Evolutionary conservation across 2,329 filamentous ascomycete species (phyloP).

Genomic region (Ambrosiella beaveri): DNA sequence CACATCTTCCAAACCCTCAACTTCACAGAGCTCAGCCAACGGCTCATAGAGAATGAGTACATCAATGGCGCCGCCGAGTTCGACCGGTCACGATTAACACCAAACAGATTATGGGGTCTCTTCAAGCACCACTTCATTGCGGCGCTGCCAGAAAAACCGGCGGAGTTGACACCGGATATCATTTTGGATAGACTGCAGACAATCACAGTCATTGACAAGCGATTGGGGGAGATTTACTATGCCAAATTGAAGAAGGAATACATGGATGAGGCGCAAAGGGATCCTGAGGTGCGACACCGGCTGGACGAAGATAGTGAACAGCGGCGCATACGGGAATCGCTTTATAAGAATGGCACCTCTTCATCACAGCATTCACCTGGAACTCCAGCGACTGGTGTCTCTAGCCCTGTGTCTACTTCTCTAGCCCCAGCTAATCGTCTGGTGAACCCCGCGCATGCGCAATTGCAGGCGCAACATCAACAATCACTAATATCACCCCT

Average conservation of each 20-base stretch:
- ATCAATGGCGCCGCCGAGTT: slow-evolving; percentile 54
- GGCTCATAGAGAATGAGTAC: slow-evolving; percentile 55
- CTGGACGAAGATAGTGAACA: slow-evolving; percentile 8
- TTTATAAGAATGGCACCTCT: slow-evolving; percentile 3
- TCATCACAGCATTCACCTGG: slow-evolving; percentile 1
- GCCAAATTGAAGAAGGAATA: slow-evolving; percentile 11
- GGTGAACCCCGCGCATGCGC: neutral
- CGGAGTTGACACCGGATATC: slow-evolving; percentile 8
- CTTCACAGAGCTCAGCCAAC: slow-evolving; percentile 56
- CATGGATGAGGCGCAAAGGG: slow-evolving; percentile 9
- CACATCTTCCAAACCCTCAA: slow-evolving; percentile 47
- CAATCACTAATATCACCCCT: neutral
- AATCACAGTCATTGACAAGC: slow-evolving; percentile 9
- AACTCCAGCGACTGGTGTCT: slow-evolving; percentile 8
- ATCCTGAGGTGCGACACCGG: slow-evolving; percentile 5
- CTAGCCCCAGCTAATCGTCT: neutral
- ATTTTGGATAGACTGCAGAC: slow-evolving; percentile 9
- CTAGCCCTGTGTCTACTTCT: slow-evolving; percentile 7
- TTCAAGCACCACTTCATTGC: slow-evolving; percentile 63
- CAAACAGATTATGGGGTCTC: slow-evolving; percentile 61
- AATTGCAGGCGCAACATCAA: neutral
- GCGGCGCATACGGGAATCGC: slow-evolving; percentile 5
- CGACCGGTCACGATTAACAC: slow-evolving; percentile 55
- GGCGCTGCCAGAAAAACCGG: slow-evolving; percentile 30
- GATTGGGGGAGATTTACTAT: slow-evolving; percentile 11